Evolutionary conservation across 352 stramenopile genomes (phyloP).

Genomic region (Phytopythium delawarense): DNA sequence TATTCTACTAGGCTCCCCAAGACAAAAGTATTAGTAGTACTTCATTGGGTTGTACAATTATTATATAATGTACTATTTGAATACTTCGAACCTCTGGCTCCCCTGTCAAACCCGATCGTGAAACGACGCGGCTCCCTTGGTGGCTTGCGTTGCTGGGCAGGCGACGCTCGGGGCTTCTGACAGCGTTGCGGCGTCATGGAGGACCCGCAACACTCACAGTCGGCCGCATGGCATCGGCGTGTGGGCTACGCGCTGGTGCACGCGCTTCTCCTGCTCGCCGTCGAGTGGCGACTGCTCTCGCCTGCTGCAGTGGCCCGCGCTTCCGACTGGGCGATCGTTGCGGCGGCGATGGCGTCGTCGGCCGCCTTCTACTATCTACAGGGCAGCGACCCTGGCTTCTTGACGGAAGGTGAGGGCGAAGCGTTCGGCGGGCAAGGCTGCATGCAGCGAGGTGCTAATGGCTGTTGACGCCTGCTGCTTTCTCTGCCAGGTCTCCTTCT

Average conservation of each 20-base stretch:
- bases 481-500: not conserved
- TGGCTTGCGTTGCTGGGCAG: too few relatives aligned
- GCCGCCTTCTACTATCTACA: constrained; percentile 25
- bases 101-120: not conserved
- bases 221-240: constrained; percentile 11
- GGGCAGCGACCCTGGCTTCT: constrained; percentile 35
- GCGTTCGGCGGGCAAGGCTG: not conserved
- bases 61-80: too few relatives aligned
- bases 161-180: not conserved
- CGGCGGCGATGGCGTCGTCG: constrained; percentile 5
- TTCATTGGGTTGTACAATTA: too few relatives aligned
- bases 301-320: not conserved
- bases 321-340: constrained; percentile 7
- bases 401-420: constrained; percentile 23
- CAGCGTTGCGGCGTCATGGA: not conserved
- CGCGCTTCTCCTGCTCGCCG: constrained; percentile 10
- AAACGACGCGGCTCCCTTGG: not conserved
- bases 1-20: too few relatives aligned
- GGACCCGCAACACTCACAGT: not conserved
- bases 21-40: too few relatives aligned
- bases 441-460: not conserved
- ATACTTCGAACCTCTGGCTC: too few relatives aligned
- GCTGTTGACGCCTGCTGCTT: not conserved
- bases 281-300: constrained; percentile 3
- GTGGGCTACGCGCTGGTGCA: constrained; percentile 8